Evolutionary conservation across 2,329 filamentous ascomycete species (phyloP).

Genomic region (Aschersonia sp.): DNA sequence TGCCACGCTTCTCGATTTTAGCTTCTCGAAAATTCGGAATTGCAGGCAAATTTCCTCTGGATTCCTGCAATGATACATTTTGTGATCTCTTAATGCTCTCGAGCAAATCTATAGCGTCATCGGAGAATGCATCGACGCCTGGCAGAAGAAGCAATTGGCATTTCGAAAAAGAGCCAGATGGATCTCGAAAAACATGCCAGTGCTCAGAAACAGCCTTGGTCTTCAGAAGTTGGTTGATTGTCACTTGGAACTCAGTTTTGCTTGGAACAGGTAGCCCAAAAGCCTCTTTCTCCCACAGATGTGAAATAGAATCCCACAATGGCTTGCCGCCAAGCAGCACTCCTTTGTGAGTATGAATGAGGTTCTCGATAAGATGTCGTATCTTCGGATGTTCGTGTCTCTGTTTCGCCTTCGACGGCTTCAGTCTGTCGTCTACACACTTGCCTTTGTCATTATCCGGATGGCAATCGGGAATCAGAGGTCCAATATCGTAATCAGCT

Average conservation of each 20-base stretch:
- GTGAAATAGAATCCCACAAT: conserved; percentile 31
- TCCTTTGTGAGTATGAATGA: conserved; percentile 20
- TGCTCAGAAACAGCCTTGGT: conserved; percentile 22
- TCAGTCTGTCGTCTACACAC: not conserved
- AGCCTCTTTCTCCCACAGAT: conserved; percentile 28
- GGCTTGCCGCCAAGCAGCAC: conserved; percentile 36
- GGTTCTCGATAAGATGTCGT: conserved; percentile 11
- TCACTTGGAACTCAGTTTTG: conserved; percentile 22
- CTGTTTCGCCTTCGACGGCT: not conserved
- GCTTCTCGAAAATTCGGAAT: conserved; percentile 1
- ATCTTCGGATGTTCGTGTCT: not conserved
- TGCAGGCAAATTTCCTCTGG: not conserved
- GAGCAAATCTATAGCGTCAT: conserved; percentile 27
- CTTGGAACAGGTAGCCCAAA: conserved; percentile 23
- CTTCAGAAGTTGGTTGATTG: conserved; percentile 23
- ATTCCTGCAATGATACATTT: conserved; percentile 12
- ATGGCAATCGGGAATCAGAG: no score
- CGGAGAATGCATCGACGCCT: conserved; percentile 25
- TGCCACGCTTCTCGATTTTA: conserved; percentile 17
- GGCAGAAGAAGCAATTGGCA: conserved; percentile 29
- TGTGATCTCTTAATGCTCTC: conserved; percentile 31
- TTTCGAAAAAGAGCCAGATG: conserved; percentile 26
- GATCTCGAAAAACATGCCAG: conserved; percentile 27
- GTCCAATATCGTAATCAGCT: no score
- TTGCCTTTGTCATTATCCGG: no score